Evolutionary conservation across 202 grass and related monocot species (phyloP), one percentile per base, ranked within the genome.

Genomic region (Carex arenaria): DNA sequence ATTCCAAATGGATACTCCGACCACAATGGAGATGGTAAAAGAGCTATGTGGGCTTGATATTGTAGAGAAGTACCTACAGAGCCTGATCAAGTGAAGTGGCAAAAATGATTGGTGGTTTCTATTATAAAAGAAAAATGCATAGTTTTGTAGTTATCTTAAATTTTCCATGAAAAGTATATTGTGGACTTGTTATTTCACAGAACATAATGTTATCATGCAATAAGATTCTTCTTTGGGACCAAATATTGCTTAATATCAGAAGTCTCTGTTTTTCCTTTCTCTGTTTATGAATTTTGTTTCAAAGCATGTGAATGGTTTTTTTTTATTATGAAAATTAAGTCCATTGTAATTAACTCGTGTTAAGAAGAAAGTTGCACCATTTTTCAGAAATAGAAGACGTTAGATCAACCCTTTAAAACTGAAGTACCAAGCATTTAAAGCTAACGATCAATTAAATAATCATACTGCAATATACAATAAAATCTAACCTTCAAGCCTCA

Each of bases 41-140:
- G 87, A 96, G 80, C 84, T 96, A 0, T 96, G 93, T 9, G 93
- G 93, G 75, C 90, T 96, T 4, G 84, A 96, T 82, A 85, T 86
- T 14, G 89, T 96, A 7, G 90, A 96, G 1, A 89, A 91, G 78
- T 93, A 96, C 67, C 26, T 96, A 5, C 66, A 88, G 79, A 31
- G 18, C 56, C 47, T 88, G 55, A 75, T 75, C 72, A 75, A 55
- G 72, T 75, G 22, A 75, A 12, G 0, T 10, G 4, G 22, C 20
- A 30, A 5, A 57, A 57, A n/a, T 57, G 3, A 57, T 18, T 5
- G 11, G 54, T 4, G 54, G 17, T 57, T 57, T 57, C 54, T 57
- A 15, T 57, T 57, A 18, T 57, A 57, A 15, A 57, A n/a, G 54
- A 57, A 57, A 18, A 57, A 57, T 57, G 15, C 17, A n/a, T 57